A percentile compares a stretch with the other conserved stretches of the same genome.
These are phyloP conservation scores for Salvia rosmarinus DNA, from an alignment of 257 asterid species.

Conservation along the genomic window DNA sequence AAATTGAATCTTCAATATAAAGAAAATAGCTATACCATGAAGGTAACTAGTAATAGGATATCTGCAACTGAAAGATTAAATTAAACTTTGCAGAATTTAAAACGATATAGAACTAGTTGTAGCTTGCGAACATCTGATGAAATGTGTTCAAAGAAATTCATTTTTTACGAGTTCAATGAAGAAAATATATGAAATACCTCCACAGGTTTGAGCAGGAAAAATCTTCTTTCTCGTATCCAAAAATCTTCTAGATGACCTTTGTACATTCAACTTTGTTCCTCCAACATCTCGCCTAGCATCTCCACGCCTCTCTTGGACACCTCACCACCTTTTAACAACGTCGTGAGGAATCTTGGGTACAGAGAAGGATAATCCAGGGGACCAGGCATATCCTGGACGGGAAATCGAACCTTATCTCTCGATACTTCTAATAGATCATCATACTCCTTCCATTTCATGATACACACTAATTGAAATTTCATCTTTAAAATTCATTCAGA, in stretches of 20 bases:
- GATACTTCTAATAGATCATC: no score
- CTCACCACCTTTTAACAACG: slow-evolving; percentile 79
- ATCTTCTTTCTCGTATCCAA: slow-evolving; percentile 1
- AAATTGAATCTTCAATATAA: not conserved
- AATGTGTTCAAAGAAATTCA: not conserved
- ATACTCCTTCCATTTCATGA: slow-evolving; percentile 14
- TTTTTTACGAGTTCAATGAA: slow-evolving; percentile 7
- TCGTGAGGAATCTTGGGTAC: slow-evolving; percentile 83
- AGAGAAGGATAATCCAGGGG: slow-evolving; percentile 57
- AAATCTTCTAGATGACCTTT: slow-evolving; percentile 29
- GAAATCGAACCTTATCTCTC: slow-evolving; percentile 24
- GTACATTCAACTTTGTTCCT: slow-evolving; percentile 66
- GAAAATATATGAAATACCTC: slow-evolving; percentile 38
- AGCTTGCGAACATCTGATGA: not conserved
- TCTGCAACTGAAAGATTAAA: not conserved
- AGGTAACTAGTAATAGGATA: not conserved
- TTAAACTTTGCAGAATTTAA: not conserved
- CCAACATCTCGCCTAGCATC: slow-evolving; percentile 92
- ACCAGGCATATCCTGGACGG: slow-evolving; percentile 62
- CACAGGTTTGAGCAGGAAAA: slow-evolving; percentile 8
- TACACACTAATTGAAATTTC: not conserved
- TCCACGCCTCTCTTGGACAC: slow-evolving; percentile 81
- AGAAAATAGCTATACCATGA: slow-evolving; percentile 8
- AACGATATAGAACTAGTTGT: not conserved
- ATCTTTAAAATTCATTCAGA: slow-evolving; percentile 23